Conservation (phyloP, 306 rosid genomes). For the Acacia crassicarpa region DNA sequence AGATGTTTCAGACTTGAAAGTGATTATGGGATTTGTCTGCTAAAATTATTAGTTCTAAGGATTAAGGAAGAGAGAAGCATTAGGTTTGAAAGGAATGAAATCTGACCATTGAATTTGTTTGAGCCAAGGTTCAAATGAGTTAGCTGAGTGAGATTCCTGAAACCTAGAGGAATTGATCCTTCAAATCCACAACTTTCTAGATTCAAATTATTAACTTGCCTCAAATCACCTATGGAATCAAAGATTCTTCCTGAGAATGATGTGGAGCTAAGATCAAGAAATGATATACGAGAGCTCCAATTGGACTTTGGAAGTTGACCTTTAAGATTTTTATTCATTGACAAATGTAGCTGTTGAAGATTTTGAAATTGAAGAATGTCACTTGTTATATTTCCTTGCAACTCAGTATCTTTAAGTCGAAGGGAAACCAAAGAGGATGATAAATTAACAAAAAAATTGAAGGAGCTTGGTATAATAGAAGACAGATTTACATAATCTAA, state of each 20-base stretch:
- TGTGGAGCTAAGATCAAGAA: neutral
- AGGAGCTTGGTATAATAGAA: neutral
- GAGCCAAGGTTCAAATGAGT: neutral
- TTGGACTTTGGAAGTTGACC: neutral
- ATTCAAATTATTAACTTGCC: neutral
- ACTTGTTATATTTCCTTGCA: neutral
- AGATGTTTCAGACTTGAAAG: neutral
- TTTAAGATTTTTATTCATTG: neutral
- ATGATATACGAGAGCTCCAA: neutral
- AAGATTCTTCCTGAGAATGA: neutral
- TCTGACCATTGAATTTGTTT: slow-evolving; percentile 19
- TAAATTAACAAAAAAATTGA: neutral
- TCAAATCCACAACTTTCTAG: neutral
- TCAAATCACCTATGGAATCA: neutral
- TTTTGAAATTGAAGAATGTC: neutral
- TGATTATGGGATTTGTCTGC: neutral
- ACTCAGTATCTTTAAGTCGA: neutral
- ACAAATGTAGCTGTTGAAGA: neutral
- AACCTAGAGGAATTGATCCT: neutral
- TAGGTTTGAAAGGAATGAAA: slow-evolving; percentile 11
- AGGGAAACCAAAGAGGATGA: neutral
- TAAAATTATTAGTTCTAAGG: neutral
- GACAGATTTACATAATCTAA: neutral
- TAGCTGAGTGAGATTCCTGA: neutral
- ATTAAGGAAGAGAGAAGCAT: neutral